These are phyloP conservation scores for Galeopsis tetrahit DNA, from an alignment of 257 asterid genomes.

Conservation along the genomic window DNA sequence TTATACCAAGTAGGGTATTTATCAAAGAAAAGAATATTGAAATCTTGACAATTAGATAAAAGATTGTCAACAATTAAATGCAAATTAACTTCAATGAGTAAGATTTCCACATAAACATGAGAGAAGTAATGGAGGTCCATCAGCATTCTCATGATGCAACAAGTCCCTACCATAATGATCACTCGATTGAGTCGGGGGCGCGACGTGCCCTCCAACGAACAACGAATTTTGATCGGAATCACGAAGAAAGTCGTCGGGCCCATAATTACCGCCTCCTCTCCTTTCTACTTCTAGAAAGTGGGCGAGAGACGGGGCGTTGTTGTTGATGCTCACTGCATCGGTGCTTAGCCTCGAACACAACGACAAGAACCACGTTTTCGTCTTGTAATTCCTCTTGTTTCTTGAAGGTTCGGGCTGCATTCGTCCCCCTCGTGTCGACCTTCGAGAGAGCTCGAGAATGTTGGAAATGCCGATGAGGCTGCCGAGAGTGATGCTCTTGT, in stretches of 20 bases:
- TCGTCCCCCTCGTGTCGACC: conserved; percentile 65
- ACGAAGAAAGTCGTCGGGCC: conserved; percentile 52
- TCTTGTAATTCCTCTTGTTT: conserved; percentile 53
- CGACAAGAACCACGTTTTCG: conserved; percentile 60
- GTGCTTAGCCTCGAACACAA: conserved; percentile 68
- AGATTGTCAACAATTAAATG: neutral
- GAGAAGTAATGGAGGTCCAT: conserved; percentile 52
- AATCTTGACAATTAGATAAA: conserved; percentile 11
- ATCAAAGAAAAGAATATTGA: conserved; percentile 18
- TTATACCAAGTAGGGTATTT: neutral
- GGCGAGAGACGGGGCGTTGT: conserved; percentile 57
- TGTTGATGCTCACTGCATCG: conserved; percentile 60
- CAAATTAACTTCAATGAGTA: conserved; percentile 35
- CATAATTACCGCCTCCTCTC: conserved; percentile 49
- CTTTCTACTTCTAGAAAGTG: conserved; percentile 78
- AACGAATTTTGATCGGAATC: conserved; percentile 44
- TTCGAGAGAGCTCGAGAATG: conserved; percentile 64
- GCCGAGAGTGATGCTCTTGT: conserved; percentile 70
- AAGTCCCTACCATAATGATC: conserved; percentile 39
- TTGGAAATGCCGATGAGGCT: conserved; percentile 71
- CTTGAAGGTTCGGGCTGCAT: conserved; percentile 38
- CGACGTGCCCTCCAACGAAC: conserved; percentile 50
- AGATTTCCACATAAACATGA: conserved; percentile 66
- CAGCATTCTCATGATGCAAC: conserved; percentile 42
- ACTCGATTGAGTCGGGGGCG: conserved; percentile 52